Conservation (phyloP, 1,284 basidiomycete genomes). For the Rhodotorula mucilaginosa region DNA sequence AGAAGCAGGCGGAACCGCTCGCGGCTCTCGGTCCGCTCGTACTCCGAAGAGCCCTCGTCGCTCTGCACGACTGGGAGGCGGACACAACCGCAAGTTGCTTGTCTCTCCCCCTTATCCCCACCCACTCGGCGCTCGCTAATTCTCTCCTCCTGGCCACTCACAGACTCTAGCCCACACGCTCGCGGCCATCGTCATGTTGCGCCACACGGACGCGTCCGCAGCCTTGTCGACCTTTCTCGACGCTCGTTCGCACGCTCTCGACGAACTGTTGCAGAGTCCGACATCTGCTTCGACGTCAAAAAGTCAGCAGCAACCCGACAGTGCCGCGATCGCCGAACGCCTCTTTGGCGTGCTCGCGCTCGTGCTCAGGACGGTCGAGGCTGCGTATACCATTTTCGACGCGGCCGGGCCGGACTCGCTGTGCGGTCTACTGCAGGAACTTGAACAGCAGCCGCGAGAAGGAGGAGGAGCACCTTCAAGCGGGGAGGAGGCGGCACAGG, state of each 20-base stretch:
- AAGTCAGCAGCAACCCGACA: neutral
- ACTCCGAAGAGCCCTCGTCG: constrained; percentile 26
- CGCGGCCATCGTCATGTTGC: constrained; percentile 38
- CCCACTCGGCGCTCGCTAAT: neutral
- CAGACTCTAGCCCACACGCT: constrained; percentile 37
- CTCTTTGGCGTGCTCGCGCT: constrained; percentile 30
- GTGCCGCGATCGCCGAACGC: neutral
- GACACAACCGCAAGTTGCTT: constrained; percentile 17
- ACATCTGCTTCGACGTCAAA: neutral
- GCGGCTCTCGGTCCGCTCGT: constrained; percentile 32
- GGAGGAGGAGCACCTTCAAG: too few species aligned
- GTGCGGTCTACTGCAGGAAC: constrained; percentile 21
- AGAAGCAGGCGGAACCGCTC: constrained; percentile 40
- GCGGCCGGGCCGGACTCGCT: neutral
- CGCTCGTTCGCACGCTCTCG: constrained; percentile 29
- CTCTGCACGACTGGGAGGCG: constrained; percentile 30
- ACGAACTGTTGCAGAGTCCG: constrained; percentile 14
- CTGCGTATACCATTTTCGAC: constrained; percentile 28
- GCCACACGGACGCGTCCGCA: constrained; percentile 21
- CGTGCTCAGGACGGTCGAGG: constrained; percentile 36
- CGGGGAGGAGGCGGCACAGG: constrained; percentile 4
- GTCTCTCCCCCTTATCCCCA: neutral
- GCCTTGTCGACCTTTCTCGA: constrained; percentile 36
- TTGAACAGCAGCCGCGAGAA: constrained; percentile 5
- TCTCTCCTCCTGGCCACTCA: neutral